Conservation (phyloP, 148 eudicot species). For the Vaccinium myrtillus region DNA sequence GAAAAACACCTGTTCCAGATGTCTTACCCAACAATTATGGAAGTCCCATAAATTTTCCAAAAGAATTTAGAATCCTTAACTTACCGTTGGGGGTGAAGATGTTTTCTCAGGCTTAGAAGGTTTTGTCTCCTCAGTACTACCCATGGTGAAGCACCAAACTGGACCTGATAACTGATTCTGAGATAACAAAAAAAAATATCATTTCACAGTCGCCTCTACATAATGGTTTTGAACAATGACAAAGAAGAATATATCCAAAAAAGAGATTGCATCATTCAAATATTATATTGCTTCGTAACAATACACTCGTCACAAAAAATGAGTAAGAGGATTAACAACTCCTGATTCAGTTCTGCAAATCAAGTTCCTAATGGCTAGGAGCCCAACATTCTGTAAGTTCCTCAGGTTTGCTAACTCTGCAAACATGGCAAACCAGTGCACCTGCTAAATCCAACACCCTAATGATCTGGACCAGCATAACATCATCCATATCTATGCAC, state of each 20-base stretch:
- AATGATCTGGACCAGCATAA: not conserved
- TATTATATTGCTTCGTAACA: not conserved
- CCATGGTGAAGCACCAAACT: slow-evolving; percentile 41
- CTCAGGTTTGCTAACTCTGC: not conserved
- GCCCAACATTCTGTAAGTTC: not conserved
- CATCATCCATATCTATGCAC: not conserved
- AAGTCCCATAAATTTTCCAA: not conserved
- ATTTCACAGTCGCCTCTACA: not conserved
- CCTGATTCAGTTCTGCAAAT: not conserved
- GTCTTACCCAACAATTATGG: not conserved
- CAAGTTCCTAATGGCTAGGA: not conserved
- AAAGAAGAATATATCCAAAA: not conserved
- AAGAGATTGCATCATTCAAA: not conserved
- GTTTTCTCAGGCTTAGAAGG: slow-evolving; percentile 55
- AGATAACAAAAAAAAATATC: not conserved
- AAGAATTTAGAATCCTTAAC: slow-evolving; percentile 9
- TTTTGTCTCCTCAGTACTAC: slow-evolving; percentile 52
- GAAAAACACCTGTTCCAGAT: not conserved
- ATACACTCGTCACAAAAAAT: not conserved
- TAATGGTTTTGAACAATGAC: not conserved
- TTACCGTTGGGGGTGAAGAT: slow-evolving; percentile 59
- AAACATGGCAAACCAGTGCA: slow-evolving; percentile 4
- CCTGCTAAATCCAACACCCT: not conserved
- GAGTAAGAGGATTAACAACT: not conserved
- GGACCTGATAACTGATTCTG: not conserved